Evolutionary conservation across 371 early-diverging fungal genomes (phyloP).

Genomic region (Mortierella sp.): DNA sequence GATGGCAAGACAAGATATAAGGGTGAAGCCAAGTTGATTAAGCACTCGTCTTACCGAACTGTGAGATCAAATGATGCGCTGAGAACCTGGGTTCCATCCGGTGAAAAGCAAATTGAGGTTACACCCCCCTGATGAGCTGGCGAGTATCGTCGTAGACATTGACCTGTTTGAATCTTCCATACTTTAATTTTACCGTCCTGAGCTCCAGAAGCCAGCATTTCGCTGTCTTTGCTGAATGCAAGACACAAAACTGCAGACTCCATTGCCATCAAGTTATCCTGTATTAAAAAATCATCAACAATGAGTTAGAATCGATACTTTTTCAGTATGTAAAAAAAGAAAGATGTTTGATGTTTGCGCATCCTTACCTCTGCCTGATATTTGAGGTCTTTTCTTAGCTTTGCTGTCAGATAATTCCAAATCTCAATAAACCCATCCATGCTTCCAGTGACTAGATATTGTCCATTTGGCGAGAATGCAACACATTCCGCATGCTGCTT

Average conservation of each 20-base stretch:
- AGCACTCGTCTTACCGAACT: slow-evolving; percentile 61
- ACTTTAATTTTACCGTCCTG: slow-evolving; percentile 89
- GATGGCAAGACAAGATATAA: background rate
- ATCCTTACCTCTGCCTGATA: slow-evolving; percentile 86
- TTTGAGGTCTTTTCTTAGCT: slow-evolving; percentile 85
- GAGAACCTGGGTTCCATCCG: slow-evolving; percentile 81
- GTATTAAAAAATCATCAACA: background rate
- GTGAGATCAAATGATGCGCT: slow-evolving; percentile 86
- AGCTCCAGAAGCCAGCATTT: slow-evolving; percentile 87
- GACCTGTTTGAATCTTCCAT: slow-evolving; percentile 87
- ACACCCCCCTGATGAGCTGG: slow-evolving; percentile 91
- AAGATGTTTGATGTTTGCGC: background rate
- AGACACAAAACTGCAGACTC: slow-evolving; percentile 85
- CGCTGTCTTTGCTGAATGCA: slow-evolving; percentile 80
- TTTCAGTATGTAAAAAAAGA: background rate
- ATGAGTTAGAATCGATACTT: background rate
- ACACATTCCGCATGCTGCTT: slow-evolving; percentile 84
- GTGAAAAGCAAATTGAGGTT: slow-evolving; percentile 80
- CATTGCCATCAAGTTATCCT: slow-evolving; percentile 95
- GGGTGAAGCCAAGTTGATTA: too few relatives aligned
- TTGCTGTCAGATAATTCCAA: slow-evolving; percentile 93
- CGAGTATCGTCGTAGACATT: slow-evolving; percentile 76
- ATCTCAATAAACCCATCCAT: slow-evolving; percentile 95
- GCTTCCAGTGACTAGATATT: slow-evolving; percentile 88
- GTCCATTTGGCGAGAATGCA: slow-evolving; percentile 86